phyloP scores from a whole-genome alignment of 306 rosid species.

The Cajanus cajan region DNA sequence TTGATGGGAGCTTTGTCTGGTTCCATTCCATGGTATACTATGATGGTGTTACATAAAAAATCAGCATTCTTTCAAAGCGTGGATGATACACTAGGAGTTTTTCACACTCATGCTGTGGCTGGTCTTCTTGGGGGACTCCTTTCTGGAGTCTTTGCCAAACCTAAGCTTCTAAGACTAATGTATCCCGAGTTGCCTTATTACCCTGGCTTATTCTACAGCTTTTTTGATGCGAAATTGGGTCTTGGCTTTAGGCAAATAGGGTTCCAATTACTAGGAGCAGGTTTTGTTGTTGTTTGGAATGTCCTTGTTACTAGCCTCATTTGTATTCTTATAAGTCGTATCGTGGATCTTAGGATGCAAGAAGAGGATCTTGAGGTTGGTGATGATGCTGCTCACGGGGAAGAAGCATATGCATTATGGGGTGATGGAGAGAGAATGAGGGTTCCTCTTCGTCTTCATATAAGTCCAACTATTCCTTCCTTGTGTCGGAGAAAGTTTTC shows the following conservation, averaged over 20 bases:
- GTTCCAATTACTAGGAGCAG: conserved; percentile 55
- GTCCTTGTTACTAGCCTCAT: conserved; percentile 56
- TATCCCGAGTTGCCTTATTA: conserved; percentile 22
- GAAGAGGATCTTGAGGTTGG: conserved; percentile 70
- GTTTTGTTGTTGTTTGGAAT: conserved; percentile 58
- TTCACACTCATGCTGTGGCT: conserved; percentile 79
- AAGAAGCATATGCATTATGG: conserved; percentile 78
- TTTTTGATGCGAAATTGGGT: neutral
- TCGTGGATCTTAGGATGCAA: conserved; percentile 60
- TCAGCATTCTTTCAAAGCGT: conserved; percentile 39
- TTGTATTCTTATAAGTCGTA: conserved; percentile 41
- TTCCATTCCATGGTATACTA: conserved; percentile 51
- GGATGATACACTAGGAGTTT: conserved; percentile 75
- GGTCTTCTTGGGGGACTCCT: conserved; percentile 62
- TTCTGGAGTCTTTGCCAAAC: conserved; percentile 61
- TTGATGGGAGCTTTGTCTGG: conserved; percentile 37
- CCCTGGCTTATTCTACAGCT: conserved; percentile 40
- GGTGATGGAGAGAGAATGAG: conserved; percentile 64
- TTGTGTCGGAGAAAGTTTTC: conserved; percentile 2
- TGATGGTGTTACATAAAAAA: conserved; percentile 67
- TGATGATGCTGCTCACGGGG: conserved; percentile 76
- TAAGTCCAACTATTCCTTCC: conserved; percentile 23
- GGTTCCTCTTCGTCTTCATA: conserved; percentile 26
- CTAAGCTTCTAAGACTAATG: conserved; percentile 47
- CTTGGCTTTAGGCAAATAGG: conserved; percentile 45